A percentile compares a stretch with the other conserved stretches of the same genome.
These are phyloP conservation scores for Lathyrus sativus DNA, from an alignment of 306 rosid species.

Conservation along the genomic window DNA sequence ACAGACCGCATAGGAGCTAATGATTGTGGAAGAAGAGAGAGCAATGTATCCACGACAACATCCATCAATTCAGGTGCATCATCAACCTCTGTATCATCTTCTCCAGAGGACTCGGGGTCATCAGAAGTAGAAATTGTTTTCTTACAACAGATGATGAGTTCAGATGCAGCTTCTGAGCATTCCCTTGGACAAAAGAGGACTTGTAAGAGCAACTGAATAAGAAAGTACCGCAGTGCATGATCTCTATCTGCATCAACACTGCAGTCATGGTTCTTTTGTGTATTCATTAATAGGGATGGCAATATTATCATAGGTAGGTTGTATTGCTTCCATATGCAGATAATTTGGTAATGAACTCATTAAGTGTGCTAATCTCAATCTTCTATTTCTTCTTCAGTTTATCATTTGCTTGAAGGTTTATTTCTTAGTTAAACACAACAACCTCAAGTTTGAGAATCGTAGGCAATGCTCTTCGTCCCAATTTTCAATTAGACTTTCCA, in stretches of 20 bases:
- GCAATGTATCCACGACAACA: slow-evolving; percentile 92
- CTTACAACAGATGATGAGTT: slow-evolving; percentile 77
- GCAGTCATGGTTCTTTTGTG: slow-evolving; percentile 59
- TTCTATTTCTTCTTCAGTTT: no score
- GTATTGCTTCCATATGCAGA: no score
- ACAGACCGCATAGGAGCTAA: slow-evolving; percentile 82
- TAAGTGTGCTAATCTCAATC: no score
- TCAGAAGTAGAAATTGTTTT: slow-evolving; percentile 62
- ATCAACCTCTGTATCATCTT: slow-evolving; percentile 62
- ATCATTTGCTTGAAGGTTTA: no score
- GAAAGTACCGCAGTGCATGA: slow-evolving; percentile 79
- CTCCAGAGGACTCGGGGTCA: no score
- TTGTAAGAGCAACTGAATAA: slow-evolving; percentile 86
- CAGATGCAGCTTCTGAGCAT: slow-evolving; percentile 80
- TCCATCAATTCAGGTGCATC: slow-evolving; percentile 74
- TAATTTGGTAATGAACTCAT: no score
- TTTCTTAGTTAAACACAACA: no score
- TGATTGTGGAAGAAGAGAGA: slow-evolving; percentile 89
- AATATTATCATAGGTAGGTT: no score
- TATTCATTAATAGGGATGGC: no score
- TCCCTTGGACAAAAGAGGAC: slow-evolving; percentile 83
- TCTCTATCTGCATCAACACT: slow-evolving; percentile 56
- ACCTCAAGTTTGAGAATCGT: no score
- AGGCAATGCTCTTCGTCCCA: slow-evolving; percentile 99
- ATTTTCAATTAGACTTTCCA: slow-evolving; percentile 78